These are phyloP conservation scores for Ophiocytium majus DNA, from an alignment of 352 stramenopile genomes.

Conservation along the genomic window DNA sequence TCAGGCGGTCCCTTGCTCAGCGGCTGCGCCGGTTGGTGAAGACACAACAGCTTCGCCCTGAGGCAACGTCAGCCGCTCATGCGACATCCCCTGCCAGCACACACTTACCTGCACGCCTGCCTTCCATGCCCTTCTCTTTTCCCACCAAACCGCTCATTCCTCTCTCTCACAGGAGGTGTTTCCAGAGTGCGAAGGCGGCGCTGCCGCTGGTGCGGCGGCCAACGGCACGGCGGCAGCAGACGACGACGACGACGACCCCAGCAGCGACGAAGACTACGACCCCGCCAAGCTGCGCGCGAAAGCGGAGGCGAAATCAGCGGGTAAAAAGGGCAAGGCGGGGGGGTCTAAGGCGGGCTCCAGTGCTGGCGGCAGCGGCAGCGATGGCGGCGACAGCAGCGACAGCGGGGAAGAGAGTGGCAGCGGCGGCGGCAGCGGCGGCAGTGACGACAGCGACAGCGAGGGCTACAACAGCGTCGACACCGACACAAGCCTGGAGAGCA, in stretches of 20 bases:
- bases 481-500: conserved; percentile 8
- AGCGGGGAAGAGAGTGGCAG: not conserved
- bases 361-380: not conserved
- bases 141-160: no score
- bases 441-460: not conserved
- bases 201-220: not conserved
- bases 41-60: no score
- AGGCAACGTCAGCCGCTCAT: no score
- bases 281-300: not conserved
- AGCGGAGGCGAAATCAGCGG: not conserved
- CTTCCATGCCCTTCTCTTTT: no score
- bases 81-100: no score
- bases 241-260: not conserved
- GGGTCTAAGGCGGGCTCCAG: not conserved
- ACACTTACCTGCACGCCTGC: no score
- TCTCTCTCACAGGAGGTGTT: conserved; percentile 20
- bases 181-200: not conserved
- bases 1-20: no score
- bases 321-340: not conserved
- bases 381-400: not conserved
- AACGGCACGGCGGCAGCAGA: not conserved
- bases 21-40: no score
- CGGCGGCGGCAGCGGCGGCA: not conserved
- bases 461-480: conserved; percentile 15
- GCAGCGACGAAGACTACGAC: conserved; percentile 26